Conservation (phyloP, 495 filamentous ascomycete species). For the Aspergillus nidulans region DNA sequence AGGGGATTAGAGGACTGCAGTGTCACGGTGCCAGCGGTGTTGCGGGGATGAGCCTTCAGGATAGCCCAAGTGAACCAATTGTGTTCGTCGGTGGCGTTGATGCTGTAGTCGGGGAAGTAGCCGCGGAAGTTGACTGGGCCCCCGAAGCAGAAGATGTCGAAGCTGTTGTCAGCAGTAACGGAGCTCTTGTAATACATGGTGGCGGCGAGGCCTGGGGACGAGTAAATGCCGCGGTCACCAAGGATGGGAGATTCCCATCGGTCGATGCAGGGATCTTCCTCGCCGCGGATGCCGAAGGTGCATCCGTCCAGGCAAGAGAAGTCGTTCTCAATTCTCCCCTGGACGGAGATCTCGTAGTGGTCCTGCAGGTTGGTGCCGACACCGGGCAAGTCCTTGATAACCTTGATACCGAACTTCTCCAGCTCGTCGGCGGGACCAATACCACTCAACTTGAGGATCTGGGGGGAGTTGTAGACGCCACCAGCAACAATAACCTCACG, state of each 20-base stretch:
- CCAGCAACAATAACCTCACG: slow-evolving; percentile 62
- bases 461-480: slow-evolving; percentile 60
- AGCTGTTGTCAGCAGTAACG: slow-evolving; percentile 32
- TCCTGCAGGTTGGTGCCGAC: slow-evolving; percentile 67
- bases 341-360: slow-evolving; percentile 53
- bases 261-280: slow-evolving; percentile 47
- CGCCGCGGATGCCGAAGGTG: slow-evolving; percentile 33
- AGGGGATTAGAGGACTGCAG: slow-evolving; percentile 48
- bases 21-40: slow-evolving; percentile 47
- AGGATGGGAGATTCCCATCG: slow-evolving; percentile 35
- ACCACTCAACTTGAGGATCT: slow-evolving; percentile 63
- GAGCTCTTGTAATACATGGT: slow-evolving; percentile 44
- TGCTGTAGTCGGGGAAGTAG: slow-evolving; percentile 33
- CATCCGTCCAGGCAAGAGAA: slow-evolving; percentile 46
- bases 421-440: slow-evolving; percentile 54
- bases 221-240: slow-evolving; percentile 44
- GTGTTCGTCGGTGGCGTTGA: slow-evolving; percentile 25
- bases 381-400: slow-evolving; percentile 53
- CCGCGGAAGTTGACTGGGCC: slow-evolving; percentile 48
- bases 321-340: slow-evolving; percentile 40
- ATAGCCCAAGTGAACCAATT: slow-evolving; percentile 46
- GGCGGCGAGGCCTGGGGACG: slow-evolving; percentile 43
- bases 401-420: slow-evolving; percentile 39
- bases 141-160: slow-evolving; percentile 52
- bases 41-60: slow-evolving; percentile 52